Evolutionary conservation across 2,329 filamentous ascomycete species (phyloP), one percentile per base, ranked within the genome.

Genomic region (Epichloe baconii): DNA sequence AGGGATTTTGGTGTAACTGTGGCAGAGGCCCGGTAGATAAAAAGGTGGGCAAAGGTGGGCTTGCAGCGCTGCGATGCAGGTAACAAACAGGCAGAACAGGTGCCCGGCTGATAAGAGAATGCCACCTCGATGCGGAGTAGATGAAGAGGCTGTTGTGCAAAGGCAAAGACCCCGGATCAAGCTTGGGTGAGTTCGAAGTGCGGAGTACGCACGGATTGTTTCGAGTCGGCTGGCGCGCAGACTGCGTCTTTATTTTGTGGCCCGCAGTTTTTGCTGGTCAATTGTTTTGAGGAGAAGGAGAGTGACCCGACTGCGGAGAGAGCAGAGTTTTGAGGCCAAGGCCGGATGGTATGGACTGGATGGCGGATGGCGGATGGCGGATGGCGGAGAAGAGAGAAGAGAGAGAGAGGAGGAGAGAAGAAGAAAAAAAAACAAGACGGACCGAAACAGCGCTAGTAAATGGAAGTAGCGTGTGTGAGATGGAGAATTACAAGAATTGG

Each of bases 261-360:
- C 23, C 19, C 15, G n/a, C 19, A 36, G 36, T 21, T 26, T 26
- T 26, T 35, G 37, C 31, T 42, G 45, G n/a, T 35, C 23, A 41
- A 41, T 38, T 35, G 38, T 31, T 43, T 21, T 40, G 5, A 8
- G 34, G 23, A 48, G 11, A 17, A 17, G 38, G 14, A 15, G 38
- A 35, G 11, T n/a, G 36, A 35, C 41, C 40, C 38, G n/a, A 15
- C 41, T 36, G 50, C 34, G 48, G 34, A 41, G 44, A 40, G 21
- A 15, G 48, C 48, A 51, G 49, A 53, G 48, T 53, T 53, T 53
- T 50, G 45, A 51, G 47, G 48, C 37, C 36, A 49, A 42, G 41
- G 44, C 21, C 37, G 44, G 48, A 48, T 37, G 52, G 45, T 34
- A 44, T 49, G 52, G 43, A 36, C 38, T 45, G 40, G 31, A 48